Percentiles rank a stretch among this genome's conserved stretches.
phyloP scores from a whole-genome alignment of 441 rosid species.

The Arabidopsis hybrid region DNA sequence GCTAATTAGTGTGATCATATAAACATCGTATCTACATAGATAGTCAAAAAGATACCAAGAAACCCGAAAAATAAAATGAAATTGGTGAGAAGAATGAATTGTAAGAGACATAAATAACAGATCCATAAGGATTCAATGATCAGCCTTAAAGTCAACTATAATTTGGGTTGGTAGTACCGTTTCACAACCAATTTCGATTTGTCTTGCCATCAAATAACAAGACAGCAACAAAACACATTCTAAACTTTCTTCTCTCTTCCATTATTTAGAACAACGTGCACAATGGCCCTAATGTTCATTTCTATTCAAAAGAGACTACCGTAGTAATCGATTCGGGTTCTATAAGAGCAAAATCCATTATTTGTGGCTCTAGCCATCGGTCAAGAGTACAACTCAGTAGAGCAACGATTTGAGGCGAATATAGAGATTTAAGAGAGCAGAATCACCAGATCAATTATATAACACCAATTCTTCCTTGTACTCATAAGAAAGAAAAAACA shows the following conservation, averaged over 20 bases:
- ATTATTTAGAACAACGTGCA: conserved; percentile 36
- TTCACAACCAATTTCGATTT: conserved; percentile 40
- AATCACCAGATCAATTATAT: neutral
- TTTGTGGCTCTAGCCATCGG: conserved; percentile 17
- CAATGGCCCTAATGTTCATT: neutral
- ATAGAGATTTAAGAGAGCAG: neutral
- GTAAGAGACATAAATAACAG: conserved; percentile 4
- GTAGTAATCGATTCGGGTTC: neutral
- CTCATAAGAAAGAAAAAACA: neutral
- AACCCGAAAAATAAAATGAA: neutral
- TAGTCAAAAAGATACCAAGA: conserved; percentile 23
- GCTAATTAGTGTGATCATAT: conserved; percentile 7
- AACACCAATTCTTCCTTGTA: neutral
- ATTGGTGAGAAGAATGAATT: conserved; percentile 23
- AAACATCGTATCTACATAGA: conserved; percentile 31
- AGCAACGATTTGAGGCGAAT: neutral
- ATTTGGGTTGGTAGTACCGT: conserved; percentile 31
- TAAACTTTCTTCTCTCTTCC: conserved; percentile 33
- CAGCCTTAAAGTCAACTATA: conserved; percentile 43
- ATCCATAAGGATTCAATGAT: conserved; percentile 37
- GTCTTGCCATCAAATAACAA: conserved; percentile 37
- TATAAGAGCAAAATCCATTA: neutral
- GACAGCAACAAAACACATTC: conserved; percentile 36
- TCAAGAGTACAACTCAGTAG: conserved; percentile 9
- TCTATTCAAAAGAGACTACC: conserved; percentile 5